Evolutionary conservation across 345 rosid genomes (phyloP), one percentile per base, ranked within the genome.

Genomic region (Citrus unshiu): DNA sequence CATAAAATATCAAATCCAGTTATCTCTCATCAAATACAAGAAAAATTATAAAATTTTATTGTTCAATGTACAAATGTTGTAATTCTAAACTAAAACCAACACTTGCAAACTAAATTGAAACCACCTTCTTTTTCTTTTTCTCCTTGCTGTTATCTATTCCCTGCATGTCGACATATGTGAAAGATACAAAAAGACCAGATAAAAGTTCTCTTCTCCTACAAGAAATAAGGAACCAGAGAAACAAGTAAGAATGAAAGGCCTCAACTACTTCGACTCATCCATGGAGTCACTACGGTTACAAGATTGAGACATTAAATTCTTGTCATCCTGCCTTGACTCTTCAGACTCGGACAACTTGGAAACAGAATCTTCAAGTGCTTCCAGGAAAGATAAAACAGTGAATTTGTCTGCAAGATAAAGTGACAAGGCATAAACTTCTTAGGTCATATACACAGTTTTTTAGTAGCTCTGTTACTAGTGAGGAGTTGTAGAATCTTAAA

Each of bases 331-430:
- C 69, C 76, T 81, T 4, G 86, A 71, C 56, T 81, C 89, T 25
- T 85, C 92, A 0, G 82, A 58, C 69, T 82, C 86, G 0, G 80
- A 40, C 39, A 61, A 67, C 60, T 71, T 72, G 24, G 87, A 82
- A 76, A 92, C 95, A 1, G 99, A 91, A 80, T 94, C 99, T 83
- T 96, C 97, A 13, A 96, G 97, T 34, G 98, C 99, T 89, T 96
- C 99, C 1, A 96, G 98, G 83, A 96, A 96, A 54, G 98, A 96
- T 56, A 75, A 40, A 46, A 96, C 98, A 2, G 95, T 92, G 84
- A 91, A 90, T 79, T 91, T 96, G 81, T 91, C 99, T 95, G 93
- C 93, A 84, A 70, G 9, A 61, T n/a, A 59, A 77, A 65, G 14
- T 62, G 9, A 9, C 18, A 40, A 40, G 32, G 37, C 18, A 63